Evolutionary conservation across 2,329 filamentous ascomycete genomes (phyloP).

Genomic region (Phyllosticta ampelicida): DNA sequence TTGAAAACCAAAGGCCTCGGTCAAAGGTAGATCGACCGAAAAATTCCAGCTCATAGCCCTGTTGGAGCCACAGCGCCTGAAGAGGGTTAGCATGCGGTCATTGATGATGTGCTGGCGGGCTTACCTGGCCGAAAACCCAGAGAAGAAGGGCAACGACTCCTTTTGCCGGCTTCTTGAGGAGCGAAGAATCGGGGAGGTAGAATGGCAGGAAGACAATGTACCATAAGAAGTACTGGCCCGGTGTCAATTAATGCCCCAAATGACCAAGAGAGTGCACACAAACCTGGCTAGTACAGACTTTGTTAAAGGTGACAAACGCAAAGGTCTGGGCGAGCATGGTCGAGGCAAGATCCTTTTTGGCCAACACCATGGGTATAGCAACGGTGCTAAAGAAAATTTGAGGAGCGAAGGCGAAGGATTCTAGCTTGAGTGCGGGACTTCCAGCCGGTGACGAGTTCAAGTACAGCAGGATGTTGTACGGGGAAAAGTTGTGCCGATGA

Average conservation of each 20-base stretch:
- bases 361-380: constrained; percentile 62
- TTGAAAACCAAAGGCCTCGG: constrained; percentile 68
- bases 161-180: constrained; percentile 48
- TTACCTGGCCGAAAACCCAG: constrained; percentile 65
- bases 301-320: constrained; percentile 95
- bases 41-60: constrained; percentile 41
- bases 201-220: constrained; percentile 90
- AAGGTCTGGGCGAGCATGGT: constrained; percentile 94
- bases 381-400: constrained; percentile 73
- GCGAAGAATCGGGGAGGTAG: constrained; percentile 70
- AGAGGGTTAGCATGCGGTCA: constrained; percentile 1
- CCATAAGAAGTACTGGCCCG: constrained; percentile 84
- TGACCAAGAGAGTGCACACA: constrained; percentile 17
- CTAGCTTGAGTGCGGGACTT: constrained; percentile 42
- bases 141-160: constrained; percentile 56
- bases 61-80: constrained; percentile 37
- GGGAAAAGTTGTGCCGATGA: constrained; percentile 96
- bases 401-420: constrained; percentile 79
- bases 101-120: constrained; percentile 6
- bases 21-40: constrained; percentile 73
- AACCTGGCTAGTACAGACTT: constrained; percentile 97
- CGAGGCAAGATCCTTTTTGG: constrained; percentile 69
- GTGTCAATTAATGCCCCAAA: neutral
- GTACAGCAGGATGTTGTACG: constrained; percentile 88
- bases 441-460: constrained; percentile 55